Conservation (phyloP, 1,284 basidiomycete species). For the Erythrobasidium hasegawianum region DNA sequence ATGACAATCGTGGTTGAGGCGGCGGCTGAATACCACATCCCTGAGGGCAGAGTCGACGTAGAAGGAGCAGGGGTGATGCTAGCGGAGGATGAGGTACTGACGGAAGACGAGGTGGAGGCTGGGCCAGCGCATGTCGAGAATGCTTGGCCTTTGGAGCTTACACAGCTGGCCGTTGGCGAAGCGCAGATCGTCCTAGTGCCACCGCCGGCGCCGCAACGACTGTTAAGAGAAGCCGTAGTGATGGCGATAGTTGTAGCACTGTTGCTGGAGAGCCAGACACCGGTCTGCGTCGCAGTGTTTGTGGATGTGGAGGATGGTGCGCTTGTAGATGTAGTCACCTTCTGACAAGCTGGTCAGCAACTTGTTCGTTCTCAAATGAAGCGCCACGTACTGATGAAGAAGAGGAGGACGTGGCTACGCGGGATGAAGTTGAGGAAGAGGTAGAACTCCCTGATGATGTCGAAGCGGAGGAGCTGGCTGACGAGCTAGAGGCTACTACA, state of each 20-base stretch:
- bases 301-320: background rate
- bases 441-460: background rate
- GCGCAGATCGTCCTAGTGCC: background rate
- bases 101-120: background rate
- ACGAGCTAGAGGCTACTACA: too few relatives aligned
- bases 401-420: background rate
- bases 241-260: background rate
- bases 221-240: background rate
- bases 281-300: background rate
- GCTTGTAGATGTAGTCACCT: too few relatives aligned
- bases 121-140: too few relatives aligned
- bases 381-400: too few relatives aligned
- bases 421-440: too few relatives aligned
- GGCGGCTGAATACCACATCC: background rate
- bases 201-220: background rate
- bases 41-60: background rate
- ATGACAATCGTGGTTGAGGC: background rate
- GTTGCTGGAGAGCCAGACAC: background rate
- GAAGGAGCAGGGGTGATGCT: background rate
- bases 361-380: background rate
- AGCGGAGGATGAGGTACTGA: background rate
- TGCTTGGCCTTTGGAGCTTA: too few relatives aligned
- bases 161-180: too few relatives aligned
- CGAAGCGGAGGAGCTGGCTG: background rate
- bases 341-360: background rate